Conservation (phyloP, 495 filamentous ascomycete genomes). For the Daldinia decipiens region DNA sequence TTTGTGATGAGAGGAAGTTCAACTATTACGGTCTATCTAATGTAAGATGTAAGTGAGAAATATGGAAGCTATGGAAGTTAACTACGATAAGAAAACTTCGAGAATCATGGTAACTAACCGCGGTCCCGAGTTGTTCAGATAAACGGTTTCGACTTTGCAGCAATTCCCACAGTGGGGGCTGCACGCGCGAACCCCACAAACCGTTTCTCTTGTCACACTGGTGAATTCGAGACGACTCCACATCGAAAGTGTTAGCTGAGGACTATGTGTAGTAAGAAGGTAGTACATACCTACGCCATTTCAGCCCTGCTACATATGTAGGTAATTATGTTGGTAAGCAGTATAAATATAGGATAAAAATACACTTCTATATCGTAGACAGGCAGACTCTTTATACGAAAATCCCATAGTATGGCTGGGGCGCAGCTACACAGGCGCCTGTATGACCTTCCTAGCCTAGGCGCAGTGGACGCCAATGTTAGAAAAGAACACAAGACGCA, state of each 20-base stretch:
- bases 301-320: background rate
- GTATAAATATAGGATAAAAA: background rate
- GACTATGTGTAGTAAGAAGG: no score
- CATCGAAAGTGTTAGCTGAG: background rate
- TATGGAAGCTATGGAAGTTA: background rate
- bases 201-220: background rate
- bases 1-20: no score
- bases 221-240: background rate
- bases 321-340: background rate
- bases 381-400: background rate
- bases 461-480: background rate
- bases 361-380: background rate
- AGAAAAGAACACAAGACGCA: background rate
- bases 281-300: no score
- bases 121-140: background rate
- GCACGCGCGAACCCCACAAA: conserved; percentile 2
- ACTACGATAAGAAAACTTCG: background rate
- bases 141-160: background rate
- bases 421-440: conserved; percentile 2
- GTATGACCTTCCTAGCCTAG: conserved; percentile 1
- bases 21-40: no score
- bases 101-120: background rate
- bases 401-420: background rate
- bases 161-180: conserved; percentile 33
- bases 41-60: no score